phyloP scores from a whole-genome alignment of 163 green algal genomes.

The Scenedesmus sp. region DNA sequence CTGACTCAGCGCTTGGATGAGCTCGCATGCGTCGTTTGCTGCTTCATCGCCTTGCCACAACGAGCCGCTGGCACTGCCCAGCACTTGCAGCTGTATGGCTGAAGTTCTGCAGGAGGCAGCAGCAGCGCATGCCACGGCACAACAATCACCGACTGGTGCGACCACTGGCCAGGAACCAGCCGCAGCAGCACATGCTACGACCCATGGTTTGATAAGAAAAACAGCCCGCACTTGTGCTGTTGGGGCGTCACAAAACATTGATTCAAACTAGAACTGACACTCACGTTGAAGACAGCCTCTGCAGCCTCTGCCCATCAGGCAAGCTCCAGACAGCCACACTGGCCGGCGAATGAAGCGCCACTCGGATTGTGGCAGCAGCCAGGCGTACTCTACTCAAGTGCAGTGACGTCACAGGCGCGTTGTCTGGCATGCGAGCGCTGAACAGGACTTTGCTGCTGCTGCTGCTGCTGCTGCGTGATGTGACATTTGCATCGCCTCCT shows the following conservation, averaged over 20 bases:
- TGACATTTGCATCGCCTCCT: not conserved
- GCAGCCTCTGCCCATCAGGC: not conserved
- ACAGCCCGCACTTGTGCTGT: too few relatives aligned
- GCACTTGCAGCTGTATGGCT: not conserved
- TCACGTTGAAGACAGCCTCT: constrained; percentile 35
- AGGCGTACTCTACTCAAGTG: not conserved
- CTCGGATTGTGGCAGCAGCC: not conserved
- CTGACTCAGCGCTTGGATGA: not conserved
- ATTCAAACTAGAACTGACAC: not conserved
- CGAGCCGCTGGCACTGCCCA: not conserved
- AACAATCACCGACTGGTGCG: too few relatives aligned
- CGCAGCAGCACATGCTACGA: not conserved
- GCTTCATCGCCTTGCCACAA: not conserved
- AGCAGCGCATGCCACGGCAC: not conserved
- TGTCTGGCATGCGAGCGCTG: constrained; percentile 3
- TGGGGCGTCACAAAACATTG: not conserved
- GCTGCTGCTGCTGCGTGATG: not conserved
- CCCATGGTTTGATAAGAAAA: too few relatives aligned
- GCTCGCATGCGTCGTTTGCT: not conserved
- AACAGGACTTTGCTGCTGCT: constrained; percentile 37
- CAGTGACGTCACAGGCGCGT: not conserved
- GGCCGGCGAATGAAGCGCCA: not conserved
- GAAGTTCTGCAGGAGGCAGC: not conserved
- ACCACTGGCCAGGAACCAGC: too few relatives aligned
- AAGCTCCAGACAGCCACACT: constrained; percentile 24